Base-by-base conservation (phyloP, 208 protist genomes). In the Sergeia podlipaevii region DNA sequence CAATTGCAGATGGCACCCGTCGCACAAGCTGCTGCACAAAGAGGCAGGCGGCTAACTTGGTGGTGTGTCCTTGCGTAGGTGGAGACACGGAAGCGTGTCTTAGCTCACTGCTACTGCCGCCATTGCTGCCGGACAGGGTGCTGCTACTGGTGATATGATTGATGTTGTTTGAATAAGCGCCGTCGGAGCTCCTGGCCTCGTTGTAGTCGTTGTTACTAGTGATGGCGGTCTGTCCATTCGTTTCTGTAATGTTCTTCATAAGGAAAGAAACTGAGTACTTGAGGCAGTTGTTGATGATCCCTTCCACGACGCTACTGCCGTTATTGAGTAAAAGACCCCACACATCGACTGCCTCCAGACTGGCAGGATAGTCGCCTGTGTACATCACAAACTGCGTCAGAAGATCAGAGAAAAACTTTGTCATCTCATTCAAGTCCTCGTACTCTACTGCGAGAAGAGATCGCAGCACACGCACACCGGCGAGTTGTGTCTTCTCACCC, bases 261-360 rank as follows among this genome's bases (percentile, higher is more conserved):
- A 94, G 73, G 27, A 87, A 41, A 0, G 58, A 54, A 5, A 90
- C 61, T 30, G 73, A 88, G 44, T 65, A 77, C 4, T 76, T 48
- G 33, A 96, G 70, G 47, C 72, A 79, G 43, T 77, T 77, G 23
- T 65, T 62, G 21, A 86, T 78, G 57, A 92, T 86, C 10, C 70
- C 73, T 49, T 90, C 83, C 0, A 69, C 70, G n/a, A 89, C 73
- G 47, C 73, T 90, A 39, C 72, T 81, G 36, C 81, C 81, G 45
- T 75, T 87, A 52, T 76, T 77, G 30, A 96, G 68, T 37, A 93
- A 51, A 7, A 74, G 61, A 1, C 89, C 89, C 83, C 85, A 93
- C 51, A 91, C 78, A 33, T 82, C 70, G 2, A 77, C 85, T 13
- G 85, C 83, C 37, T 77, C 77, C 29, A 65, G 29, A 13, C 70